phyloP scores from a whole-genome alignment of 192 early-diverging fungal genomes.

The Coemansia asiatica region DNA sequence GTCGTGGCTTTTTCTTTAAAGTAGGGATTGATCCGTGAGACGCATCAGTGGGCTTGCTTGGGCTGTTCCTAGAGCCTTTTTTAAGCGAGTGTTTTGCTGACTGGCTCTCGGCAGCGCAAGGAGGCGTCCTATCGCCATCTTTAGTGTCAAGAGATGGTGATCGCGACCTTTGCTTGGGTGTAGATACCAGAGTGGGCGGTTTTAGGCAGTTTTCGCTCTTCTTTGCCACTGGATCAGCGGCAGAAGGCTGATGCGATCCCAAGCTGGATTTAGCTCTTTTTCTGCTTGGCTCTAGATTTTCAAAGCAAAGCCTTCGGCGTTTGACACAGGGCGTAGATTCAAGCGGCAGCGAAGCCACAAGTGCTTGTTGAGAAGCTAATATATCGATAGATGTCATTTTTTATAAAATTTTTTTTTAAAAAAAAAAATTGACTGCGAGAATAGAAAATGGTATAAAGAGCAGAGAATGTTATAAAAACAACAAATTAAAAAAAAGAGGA shows the following conservation, averaged over 20 bases:
- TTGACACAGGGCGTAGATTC: neutral
- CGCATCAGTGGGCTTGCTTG: neutral
- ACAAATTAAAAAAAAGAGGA: too few species aligned
- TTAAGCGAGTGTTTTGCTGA: neutral
- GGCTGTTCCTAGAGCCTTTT: neutral
- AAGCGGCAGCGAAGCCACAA: neutral
- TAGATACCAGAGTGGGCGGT: too few species aligned
- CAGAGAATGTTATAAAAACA: too few species aligned
- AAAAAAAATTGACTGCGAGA: neutral
- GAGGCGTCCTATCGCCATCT: neutral
- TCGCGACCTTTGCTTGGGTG: neutral
- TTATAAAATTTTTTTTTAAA: neutral
- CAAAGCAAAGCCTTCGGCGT: constrained; percentile 1
- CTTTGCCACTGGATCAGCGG: neutral
- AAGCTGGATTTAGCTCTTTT: neutral
- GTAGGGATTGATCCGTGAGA: neutral
- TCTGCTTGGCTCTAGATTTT: neutral
- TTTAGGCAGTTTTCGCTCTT: neutral
- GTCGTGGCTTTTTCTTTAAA: constrained; percentile 27
- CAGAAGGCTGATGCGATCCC: neutral
- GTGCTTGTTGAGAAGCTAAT: neutral
- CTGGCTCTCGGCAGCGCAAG: neutral
- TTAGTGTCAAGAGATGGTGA: neutral
- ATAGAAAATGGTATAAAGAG: neutral
- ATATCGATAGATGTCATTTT: constrained; percentile 6